A percentile compares a stretch with the other conserved stretches of the same genome.
Conservation (phyloP, 345 rosid genomes). For the Populus pruinosa region DNA sequence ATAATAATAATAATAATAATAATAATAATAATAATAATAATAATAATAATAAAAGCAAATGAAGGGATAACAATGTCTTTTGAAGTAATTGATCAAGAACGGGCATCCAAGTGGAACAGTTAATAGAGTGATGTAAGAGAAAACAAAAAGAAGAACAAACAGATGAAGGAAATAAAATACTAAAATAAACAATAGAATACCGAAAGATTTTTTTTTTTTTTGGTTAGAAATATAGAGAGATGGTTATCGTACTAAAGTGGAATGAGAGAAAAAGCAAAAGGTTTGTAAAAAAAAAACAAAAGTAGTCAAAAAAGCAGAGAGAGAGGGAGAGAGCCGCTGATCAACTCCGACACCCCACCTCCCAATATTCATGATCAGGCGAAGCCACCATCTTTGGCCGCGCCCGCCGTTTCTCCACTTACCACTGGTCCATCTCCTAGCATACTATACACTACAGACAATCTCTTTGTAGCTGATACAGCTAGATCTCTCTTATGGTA, state of each 20-base stretch:
- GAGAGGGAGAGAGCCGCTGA: constrained; percentile 5
- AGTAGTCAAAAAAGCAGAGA: background rate
- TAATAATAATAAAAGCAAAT: too few species aligned
- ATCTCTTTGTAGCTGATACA: background rate
- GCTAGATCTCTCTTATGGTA: background rate
- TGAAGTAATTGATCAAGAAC: background rate
- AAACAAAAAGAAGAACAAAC: background rate
- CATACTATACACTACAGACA: background rate
- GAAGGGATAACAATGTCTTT: too few species aligned
- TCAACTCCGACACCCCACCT: constrained; percentile 6
- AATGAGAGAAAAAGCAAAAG: constrained; percentile 7
- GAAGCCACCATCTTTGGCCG: constrained; percentile 16
- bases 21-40: too few species aligned
- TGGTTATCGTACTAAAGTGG: background rate
- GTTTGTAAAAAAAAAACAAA: background rate
- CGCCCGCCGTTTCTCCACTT: constrained; percentile 12
- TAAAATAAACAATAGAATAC: background rate
- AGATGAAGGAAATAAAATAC: background rate
- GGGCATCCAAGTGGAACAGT: background rate
- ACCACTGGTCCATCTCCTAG: background rate
- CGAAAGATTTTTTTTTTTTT: background rate
- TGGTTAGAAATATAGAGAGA: too few species aligned
- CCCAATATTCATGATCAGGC: constrained; percentile 12
- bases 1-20: too few species aligned
- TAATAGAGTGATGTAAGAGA: background rate